Conservation (phyloP, 305 asterid genomes). For the Fraxinus floribunda region DNA sequence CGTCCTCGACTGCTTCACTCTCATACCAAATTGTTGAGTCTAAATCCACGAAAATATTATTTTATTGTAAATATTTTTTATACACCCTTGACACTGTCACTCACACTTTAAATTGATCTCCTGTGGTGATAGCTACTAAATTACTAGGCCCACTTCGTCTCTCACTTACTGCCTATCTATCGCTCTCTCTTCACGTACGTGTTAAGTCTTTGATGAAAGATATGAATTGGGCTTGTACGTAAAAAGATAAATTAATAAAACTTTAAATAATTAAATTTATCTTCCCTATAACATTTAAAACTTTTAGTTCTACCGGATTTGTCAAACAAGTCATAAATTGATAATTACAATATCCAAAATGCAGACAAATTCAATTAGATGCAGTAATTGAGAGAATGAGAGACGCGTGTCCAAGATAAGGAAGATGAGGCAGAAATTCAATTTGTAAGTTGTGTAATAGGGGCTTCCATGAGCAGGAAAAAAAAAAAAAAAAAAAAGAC, state of each 20-base stretch:
- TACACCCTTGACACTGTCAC: too few species aligned
- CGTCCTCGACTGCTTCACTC: too few species aligned
- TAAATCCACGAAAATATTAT: too few species aligned
- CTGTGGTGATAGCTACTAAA: too few species aligned
- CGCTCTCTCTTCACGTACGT: background rate
- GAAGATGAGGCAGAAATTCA: conserved; percentile 29
- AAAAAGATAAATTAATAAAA: background rate
- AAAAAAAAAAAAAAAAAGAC: background rate
- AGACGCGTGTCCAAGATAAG: conserved; percentile 17
- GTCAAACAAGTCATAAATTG: background rate
- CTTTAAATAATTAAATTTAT: background rate
- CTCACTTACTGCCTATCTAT: too few species aligned
- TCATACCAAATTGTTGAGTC: too few species aligned
- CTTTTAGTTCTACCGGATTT: background rate
- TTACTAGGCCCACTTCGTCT: too few species aligned
- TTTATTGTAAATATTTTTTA: too few species aligned
- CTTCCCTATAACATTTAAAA: background rate
- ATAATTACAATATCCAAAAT: background rate
- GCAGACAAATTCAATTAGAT: background rate
- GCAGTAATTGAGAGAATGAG: background rate
- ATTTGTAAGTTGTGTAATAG: background rate
- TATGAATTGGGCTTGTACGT: background rate
- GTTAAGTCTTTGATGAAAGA: background rate
- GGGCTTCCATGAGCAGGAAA: conserved; percentile 8
- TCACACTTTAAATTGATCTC: too few species aligned